Evolutionary conservation across 495 filamentous ascomycete genomes (phyloP), one percentile per base, ranked within the genome.

Genomic region (Penicillium bialowiezense): DNA sequence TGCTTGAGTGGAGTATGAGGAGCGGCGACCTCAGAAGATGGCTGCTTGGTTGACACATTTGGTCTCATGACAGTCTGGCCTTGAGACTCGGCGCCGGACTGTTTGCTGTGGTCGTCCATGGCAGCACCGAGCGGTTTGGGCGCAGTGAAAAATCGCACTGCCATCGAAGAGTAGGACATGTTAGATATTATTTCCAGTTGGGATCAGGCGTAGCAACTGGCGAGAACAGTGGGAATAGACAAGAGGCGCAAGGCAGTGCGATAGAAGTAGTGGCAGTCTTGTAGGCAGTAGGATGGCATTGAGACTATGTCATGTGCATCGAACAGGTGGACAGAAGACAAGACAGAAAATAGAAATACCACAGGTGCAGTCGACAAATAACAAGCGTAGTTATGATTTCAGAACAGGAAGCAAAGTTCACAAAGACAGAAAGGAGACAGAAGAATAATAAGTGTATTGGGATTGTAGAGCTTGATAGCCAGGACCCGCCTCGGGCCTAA

Each of bases 241-340:
- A 92, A 74, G 65, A 90, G 82, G 74, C 85, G 87, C 68, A 93
- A 71, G 56, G 88, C 86, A 60, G 82, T 91, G 76, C 87, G 87
- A 76, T 88, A 91, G 77, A 95, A 95, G 68, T 92, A 93, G 65
- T 93, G 89, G 63, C 88, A 95, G 65, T 95, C 87, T 77, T 93
- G 87, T 39, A 87, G 75, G 67, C 74, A 95, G 67, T 90, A 93
- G 52, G 78, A 70, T 72, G 88, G 88, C 88, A 92, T 93, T 60
- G 65, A 62, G 52, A 50, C 59, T 65, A 67, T 52, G 54, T 59
- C 63, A 65, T 63, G 49, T 54, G 44, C 29, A 46, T 13, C 17
- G 35, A 17, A 12, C 7, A 23, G 20, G 23, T 2, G 24, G 41
- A 35, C 8, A 35, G 34, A 29, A 38, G 17, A 34, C 12, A 12